phyloP scores from a whole-genome alignment of 345 rosid species.

The Microthlaspi erraticum region DNA sequence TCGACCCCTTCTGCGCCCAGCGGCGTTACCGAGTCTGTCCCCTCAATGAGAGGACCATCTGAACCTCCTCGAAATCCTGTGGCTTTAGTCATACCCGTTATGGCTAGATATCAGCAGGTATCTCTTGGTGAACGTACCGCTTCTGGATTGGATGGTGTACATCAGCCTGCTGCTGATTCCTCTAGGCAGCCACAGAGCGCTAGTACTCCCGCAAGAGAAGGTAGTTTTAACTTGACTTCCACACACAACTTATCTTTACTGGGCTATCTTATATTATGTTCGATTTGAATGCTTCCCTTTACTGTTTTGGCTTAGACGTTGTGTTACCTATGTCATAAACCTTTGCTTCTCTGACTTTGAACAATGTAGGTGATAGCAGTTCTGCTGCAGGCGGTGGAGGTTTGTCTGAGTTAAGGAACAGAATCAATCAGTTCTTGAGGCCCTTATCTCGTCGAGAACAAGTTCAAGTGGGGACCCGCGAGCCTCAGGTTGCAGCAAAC shows the following conservation, averaged over 20 bases:
- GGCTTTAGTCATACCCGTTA: conserved; percentile 43
- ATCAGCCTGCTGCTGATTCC: conserved; percentile 36
- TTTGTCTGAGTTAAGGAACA: conserved; percentile 38
- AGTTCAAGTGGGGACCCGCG: conserved; percentile 38
- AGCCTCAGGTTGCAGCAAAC: conserved; percentile 41
- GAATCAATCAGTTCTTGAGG: conserved; percentile 55
- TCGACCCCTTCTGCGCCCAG: conserved; percentile 42
- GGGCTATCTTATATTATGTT: conserved; percentile 4
- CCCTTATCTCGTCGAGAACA: conserved; percentile 49
- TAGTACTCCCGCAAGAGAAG: conserved; percentile 40
- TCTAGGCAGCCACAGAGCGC: conserved; percentile 33
- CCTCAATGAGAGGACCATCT: conserved; percentile 32
- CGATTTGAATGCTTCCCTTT: conserved; percentile 1
- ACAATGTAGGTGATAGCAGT: conserved; percentile 40
- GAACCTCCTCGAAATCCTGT: conserved; percentile 39
- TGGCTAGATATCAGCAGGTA: conserved; percentile 45
- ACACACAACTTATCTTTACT: neutral
- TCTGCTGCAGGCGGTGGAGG: conserved; percentile 32
- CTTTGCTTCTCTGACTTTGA: conserved; percentile 15
- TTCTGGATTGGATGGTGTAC: conserved; percentile 31
- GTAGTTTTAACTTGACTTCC: conserved; percentile 29
- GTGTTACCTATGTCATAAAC: conserved; percentile 11
- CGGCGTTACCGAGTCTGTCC: conserved; percentile 41
- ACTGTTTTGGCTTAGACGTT: conserved; percentile 19
- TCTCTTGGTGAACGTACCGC: conserved; percentile 37